Percentiles rank a stretch among this genome's conserved stretches.
Evolutionary conservation across 495 filamentous ascomycete species (phyloP).

Genomic region (Chaetomium tenue): DNA sequence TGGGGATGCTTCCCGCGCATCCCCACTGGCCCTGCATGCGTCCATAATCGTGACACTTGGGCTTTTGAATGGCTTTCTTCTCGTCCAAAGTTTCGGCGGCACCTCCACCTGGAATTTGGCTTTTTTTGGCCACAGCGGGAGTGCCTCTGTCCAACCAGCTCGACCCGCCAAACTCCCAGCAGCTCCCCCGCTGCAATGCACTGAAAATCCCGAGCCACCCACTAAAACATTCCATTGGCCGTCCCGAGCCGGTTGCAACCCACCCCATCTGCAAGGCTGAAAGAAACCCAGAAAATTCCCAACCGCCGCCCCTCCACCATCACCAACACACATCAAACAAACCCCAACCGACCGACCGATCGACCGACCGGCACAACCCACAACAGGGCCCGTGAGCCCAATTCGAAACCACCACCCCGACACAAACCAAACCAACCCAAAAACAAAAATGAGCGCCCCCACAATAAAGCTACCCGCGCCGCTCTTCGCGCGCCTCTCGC

Average conservation of each 20-base stretch:
- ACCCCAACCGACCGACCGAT: neutral
- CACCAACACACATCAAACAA: neutral
- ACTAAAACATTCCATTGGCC: conserved; percentile 12
- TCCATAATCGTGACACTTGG: no score
- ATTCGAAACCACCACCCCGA: neutral
- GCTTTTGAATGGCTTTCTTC: no score
- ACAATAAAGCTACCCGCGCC: conserved; percentile 69
- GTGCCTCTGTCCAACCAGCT: neutral
- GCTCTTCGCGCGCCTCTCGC: conserved; percentile 86
- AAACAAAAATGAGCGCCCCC: conserved; percentile 18
- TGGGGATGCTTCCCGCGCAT: no score
- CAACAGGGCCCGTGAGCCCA: neutral
- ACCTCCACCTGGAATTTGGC: no score
- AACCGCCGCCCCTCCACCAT: conserved; percentile 4
- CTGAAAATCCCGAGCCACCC: conserved; percentile 1
- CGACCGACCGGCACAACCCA: neutral
- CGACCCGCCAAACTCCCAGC: conserved; percentile 1
- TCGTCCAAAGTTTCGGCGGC: no score
- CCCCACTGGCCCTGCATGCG: no score
- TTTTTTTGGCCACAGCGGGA: no score
- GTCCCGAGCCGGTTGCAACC: conserved; percentile 10
- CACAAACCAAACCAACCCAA: neutral
- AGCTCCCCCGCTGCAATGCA: conserved; percentile 13
- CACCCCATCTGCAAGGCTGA: conserved; percentile 27
- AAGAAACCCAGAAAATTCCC: conserved; percentile 17